phyloP scores from a whole-genome alignment of 2,329 filamentous ascomycete species.

The Cephalotrichum gorgonifer region DNA sequence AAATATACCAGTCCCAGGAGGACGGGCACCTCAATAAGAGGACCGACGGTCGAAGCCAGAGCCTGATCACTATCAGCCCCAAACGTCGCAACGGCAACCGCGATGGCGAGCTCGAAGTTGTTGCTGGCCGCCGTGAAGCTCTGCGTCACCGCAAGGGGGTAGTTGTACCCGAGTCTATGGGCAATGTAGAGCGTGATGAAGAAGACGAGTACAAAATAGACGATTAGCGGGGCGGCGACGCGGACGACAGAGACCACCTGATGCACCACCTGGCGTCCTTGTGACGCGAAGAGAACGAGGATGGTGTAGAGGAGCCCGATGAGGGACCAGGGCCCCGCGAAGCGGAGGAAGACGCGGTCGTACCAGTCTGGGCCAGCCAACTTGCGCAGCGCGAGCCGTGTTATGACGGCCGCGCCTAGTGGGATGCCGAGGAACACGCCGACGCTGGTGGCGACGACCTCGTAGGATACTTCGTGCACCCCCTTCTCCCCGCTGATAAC shows the following conservation, averaged over 20 bases:
- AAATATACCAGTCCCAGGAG: slow-evolving; percentile 68
- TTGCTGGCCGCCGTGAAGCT: slow-evolving; percentile 87
- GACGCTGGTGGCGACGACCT: slow-evolving; percentile 66
- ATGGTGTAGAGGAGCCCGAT: slow-evolving; percentile 83
- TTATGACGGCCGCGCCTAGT: slow-evolving; percentile 67
- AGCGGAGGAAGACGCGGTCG: slow-evolving; percentile 57
- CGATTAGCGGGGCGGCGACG: slow-evolving; percentile 68
- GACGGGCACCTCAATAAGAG: slow-evolving; percentile 79
- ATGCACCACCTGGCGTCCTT: slow-evolving; percentile 65
- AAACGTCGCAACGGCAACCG: slow-evolving; percentile 73
- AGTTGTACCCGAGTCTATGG: slow-evolving; percentile 61
- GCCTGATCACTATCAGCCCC: slow-evolving; percentile 71
- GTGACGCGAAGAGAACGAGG: slow-evolving; percentile 72
- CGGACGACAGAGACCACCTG: slow-evolving; percentile 77
- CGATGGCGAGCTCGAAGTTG: slow-evolving; percentile 88
- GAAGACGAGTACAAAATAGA: slow-evolving; percentile 75
- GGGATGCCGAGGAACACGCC: slow-evolving; percentile 81
- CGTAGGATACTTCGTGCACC: slow-evolving; percentile 39
- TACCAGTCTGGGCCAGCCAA: slow-evolving; percentile 51
- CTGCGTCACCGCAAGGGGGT: slow-evolving; percentile 61
- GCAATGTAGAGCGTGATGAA: slow-evolving; percentile 53
- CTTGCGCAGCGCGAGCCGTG: slow-evolving; percentile 51
- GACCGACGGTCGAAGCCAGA: slow-evolving; percentile 72
- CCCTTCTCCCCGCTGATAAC: slow-evolving; percentile 47
- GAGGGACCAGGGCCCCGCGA: slow-evolving; percentile 62